Evolutionary conservation across 1,284 basidiomycete species (phyloP).

Genomic region (Paramarasmius palmivorus): DNA sequence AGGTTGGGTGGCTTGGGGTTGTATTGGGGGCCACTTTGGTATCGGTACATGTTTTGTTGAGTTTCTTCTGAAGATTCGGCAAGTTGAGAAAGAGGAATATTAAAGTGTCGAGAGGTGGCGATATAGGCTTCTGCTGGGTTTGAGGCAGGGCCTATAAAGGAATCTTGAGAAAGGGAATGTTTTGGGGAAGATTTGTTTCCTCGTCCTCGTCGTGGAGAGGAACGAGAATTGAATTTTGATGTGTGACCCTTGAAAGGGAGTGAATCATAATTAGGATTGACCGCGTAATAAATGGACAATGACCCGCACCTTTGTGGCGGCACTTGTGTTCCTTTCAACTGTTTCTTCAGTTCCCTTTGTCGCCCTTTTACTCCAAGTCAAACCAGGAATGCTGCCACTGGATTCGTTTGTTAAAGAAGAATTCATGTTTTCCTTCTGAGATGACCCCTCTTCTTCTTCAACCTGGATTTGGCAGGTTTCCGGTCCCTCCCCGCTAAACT

Average conservation of each 20-base stretch:
- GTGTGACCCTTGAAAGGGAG: too few species aligned
- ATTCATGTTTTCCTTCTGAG: slow-evolving; percentile 50
- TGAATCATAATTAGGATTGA: too few species aligned
- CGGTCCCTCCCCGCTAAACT: slow-evolving; percentile 33
- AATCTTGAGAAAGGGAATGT: slow-evolving; percentile 46
- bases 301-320: too few species aligned
- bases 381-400: too few species aligned
- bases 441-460: slow-evolving; percentile 44
- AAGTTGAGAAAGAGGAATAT: slow-evolving; percentile 58
- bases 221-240: slow-evolving; percentile 1
- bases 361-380: too few species aligned
- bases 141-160: slow-evolving; percentile 54
- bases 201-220: background rate
- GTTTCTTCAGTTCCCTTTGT: too few species aligned
- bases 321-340: too few species aligned
- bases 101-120: slow-evolving; percentile 51
- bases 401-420: slow-evolving; percentile 6
- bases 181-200: background rate
- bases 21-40: too few species aligned
- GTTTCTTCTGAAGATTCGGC: background rate
- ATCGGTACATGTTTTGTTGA: background rate
- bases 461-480: too few species aligned
- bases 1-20: background rate
- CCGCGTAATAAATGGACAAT: too few species aligned
- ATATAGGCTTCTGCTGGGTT: slow-evolving; percentile 49